Evolutionary conservation across 2,329 filamentous ascomycete species (phyloP), one percentile per base, ranked within the genome.

Genomic region (Cercospora sp.): DNA sequence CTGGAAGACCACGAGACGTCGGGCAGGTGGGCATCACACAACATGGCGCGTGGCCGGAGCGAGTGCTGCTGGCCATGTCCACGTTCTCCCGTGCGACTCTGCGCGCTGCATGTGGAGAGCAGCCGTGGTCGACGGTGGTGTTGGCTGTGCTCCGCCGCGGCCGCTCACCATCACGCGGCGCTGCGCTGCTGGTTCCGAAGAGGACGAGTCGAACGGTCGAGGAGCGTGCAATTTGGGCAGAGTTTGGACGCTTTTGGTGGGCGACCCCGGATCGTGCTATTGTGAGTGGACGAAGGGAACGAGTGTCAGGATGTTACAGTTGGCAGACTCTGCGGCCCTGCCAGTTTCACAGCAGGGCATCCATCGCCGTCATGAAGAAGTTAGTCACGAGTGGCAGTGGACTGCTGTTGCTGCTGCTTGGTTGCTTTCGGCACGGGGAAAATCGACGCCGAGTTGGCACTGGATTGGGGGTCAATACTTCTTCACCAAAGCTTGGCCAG

Each of bases 191-290:
- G 33, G 18, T 39, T 45, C 60, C 60, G 39, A 39, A 9, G 10
- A 30, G 30, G 20, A 31, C 39, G 59, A 45, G 59, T 53, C 60
- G 60, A 31, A 26, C 20, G n/a, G 26, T 53, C 48, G 48, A 53
- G 48, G 48, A 53, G 36, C 16, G 36, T 31, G 59, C 51, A 59
- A 60, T 63, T 63, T 63, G 60, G 39, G 33, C 51, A 51, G 60
- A 67, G 60, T 59, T 63, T 53, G 45, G 36, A 30, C 23, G 60
- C 26, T 20, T 63, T 28, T 8, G 9, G 53, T 57, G 23, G 0
- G 13, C 10, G 53, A 26, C 30, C 48, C 30, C 30, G 51, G 58
- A 63, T 63, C 48, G 45, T 16, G 36, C 59, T 20, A 18, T 7
- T 48, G 45, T 66, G 31, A 66, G 42, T 66, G 64, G 64, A n/a